Base-by-base conservation (phyloP, 1,284 basidiomycete species). In the Lentinula novae-zelandiae region DNA sequence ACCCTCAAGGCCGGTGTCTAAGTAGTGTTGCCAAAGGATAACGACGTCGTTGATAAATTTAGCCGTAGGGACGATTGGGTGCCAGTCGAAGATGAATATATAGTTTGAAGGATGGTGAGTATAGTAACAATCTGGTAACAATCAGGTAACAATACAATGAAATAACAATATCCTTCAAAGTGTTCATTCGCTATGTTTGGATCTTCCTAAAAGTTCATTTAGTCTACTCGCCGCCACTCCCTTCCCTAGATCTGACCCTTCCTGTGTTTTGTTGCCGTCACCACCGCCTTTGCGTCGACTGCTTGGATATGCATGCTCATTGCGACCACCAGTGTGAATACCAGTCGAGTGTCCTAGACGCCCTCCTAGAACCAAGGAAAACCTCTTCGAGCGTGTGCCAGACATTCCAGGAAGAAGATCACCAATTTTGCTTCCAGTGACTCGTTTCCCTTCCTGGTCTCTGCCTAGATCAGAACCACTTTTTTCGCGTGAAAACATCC, bases 291-390 rank as follows among this genome's bases (percentile, higher is more conserved):
- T 38, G 56, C 40, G 70, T 63, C 63, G 63, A 63, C 66, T 51
- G 38, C 51, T 46, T 22, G 15, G 6, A 36, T 44, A 59, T 17
- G 15, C 56, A 36, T 39, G 27, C 7, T 60, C 53, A 34, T 60
- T 20, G 38, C 46, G 34, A n/a, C 17, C 53, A 34, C 46, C 36
- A 51, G 48, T n/a, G 39, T 40, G 33, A 42, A 22, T 33, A 31
- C 39, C 38, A 13, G 34, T 48, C n/a, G 31, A 53, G 39, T 59
- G 56, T 27, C 50, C 59, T 22, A 53, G 57, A 53, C 74, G 71
- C 61, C 75, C 75, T 22, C 80, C 80, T 6, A 86, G 74, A 49
- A 86, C 80, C 15, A 87, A 75, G 42, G 86, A 88, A 64, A 84
- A 84, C 63, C 85, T 72, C 66, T 80, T 83, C 60, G 74, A 66